Percentiles rank a stretch among this genome's conserved stretches.
These are phyloP conservation scores for Martiniozyma abietophila DNA, from an alignment of 805 yeast species.

Conservation along the genomic window DNA sequence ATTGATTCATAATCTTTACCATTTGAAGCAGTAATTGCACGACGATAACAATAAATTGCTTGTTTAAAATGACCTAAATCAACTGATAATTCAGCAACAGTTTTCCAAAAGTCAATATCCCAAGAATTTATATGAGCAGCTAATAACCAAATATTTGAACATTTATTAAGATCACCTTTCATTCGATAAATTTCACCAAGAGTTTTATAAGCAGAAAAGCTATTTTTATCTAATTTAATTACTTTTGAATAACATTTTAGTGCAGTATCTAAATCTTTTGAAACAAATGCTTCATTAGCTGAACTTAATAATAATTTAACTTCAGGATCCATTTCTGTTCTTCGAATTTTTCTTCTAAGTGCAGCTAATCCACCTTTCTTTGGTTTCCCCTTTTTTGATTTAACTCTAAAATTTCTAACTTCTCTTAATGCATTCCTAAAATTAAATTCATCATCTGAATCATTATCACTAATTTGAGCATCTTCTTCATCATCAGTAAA, in stretches of 20 bases:
- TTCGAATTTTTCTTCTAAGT: conserved; percentile 30
- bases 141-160: conserved; percentile 73
- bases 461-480: conserved; percentile 23
- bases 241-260: conserved; percentile 55
- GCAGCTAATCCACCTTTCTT: conserved; percentile 28
- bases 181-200: conserved; percentile 73
- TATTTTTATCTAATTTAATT: conserved; percentile 65
- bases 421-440: conserved; percentile 58
- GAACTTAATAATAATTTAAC: conserved; percentile 53
- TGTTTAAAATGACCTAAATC: conserved; percentile 63
- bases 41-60: conserved; percentile 69
- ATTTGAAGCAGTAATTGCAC: conserved; percentile 41
- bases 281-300: conserved; percentile 77
- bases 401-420: conserved; percentile 55
- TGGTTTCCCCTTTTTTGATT: conserved; percentile 21
- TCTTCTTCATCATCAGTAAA: conserved; percentile 24
- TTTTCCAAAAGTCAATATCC: conserved; percentile 72
- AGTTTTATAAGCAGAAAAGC: conserved; percentile 78
- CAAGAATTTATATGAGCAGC: conserved; percentile 72
- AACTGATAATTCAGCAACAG: conserved; percentile 58
- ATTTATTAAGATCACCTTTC: conserved; percentile 57
- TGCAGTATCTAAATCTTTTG: conserved; percentile 51
- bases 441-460: conserved; percentile 34
- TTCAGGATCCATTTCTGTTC: conserved; percentile 57
- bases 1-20: conserved; percentile 45